phyloP scores from a whole-genome alignment of 2,329 filamentous ascomycete genomes.

The Venturia pyrina region DNA sequence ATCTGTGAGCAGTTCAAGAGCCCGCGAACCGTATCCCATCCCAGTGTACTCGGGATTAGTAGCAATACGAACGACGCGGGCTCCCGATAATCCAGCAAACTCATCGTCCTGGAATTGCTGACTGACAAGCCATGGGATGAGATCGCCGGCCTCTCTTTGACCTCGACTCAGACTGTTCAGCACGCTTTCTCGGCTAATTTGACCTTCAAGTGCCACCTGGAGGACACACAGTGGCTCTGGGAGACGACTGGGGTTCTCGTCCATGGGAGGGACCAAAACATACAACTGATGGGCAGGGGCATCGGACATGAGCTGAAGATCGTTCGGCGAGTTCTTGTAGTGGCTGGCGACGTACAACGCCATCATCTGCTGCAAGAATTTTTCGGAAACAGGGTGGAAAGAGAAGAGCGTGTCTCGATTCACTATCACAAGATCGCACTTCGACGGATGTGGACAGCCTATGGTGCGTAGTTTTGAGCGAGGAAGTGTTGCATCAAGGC shows the following conservation, averaged over 20 bases:
- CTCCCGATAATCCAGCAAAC: constrained; percentile 87
- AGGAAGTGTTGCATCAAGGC: constrained; percentile 83
- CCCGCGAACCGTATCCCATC: constrained; percentile 90
- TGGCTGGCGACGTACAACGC: constrained; percentile 93
- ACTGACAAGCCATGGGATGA: constrained; percentile 95
- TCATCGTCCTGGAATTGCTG: constrained; percentile 98
- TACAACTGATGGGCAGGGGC: constrained; percentile 94
- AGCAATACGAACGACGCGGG: constrained; percentile 84
- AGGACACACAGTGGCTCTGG: constrained; percentile 93
- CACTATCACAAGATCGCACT: constrained; percentile 86
- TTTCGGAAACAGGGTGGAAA: constrained; percentile 93
- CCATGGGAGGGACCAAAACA: constrained; percentile 78
- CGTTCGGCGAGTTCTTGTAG: constrained; percentile 97
- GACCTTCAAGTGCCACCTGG: constrained; percentile 87
- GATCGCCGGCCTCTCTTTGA: constrained; percentile 77
- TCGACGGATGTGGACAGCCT: constrained; percentile 79
- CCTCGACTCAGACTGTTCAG: constrained; percentile 82
- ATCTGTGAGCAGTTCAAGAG: constrained; percentile 75
- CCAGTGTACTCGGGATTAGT: constrained; percentile 87
- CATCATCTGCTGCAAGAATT: constrained; percentile 97
- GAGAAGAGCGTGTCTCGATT: constrained; percentile 97
- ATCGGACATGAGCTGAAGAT: constrained; percentile 97
- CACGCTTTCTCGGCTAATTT: constrained; percentile 88
- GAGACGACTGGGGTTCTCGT: constrained; percentile 59
- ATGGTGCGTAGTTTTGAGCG: constrained; percentile 60